Evolutionary conservation across 306 rosid species (phyloP), one percentile per base, ranked within the genome.

Genomic region (Glycine latifolia): DNA sequence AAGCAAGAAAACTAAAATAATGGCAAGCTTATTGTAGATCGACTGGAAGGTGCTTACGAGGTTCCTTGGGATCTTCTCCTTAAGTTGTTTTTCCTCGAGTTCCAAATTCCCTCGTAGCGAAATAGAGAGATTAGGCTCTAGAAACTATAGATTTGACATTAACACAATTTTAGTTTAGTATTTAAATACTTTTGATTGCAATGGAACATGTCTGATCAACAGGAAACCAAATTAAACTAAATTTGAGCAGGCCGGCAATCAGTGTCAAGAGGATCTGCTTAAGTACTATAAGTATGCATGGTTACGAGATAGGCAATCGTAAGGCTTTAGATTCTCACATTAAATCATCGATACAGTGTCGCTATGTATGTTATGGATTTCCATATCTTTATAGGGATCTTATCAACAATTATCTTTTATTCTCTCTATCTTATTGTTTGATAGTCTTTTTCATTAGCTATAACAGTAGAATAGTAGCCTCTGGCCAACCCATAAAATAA

Each of bases 181-280:
- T 52, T 52, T 26, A 26, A 26, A 26, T 26, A 26, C 5, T 70
- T 20, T 75, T 41, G 17, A 61, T 49, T 39, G 58, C 79, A 63
- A 73, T 47, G 66, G 56, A 50, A 66, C 73, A 76, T 83, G 89
- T 81, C 84, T 73, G 37, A 76, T 79, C 2, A 83, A 83, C 83
- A 80, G 83, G 83, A 83, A 83, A 81, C 89, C 50, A 86, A 44
- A 79, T 56, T 76, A 79, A 86, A 83, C 35, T 70, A 85, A 47
- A 75, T 7, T 70, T 39, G 31, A 76, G 59, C 54, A 15, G 56
- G 89, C 88, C 91, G 87, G 89, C 89, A 79, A 79, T 84, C 74
- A 74, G 78, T 63, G 76, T 84, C 73, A 76, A 78, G 52, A 79
- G 20, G 77, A 78, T 86, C 78, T 86, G 60, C 81, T 72, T 67